Evolutionary conservation across 208 protist species (phyloP).

Genomic region (Phytomonas francai): DNA sequence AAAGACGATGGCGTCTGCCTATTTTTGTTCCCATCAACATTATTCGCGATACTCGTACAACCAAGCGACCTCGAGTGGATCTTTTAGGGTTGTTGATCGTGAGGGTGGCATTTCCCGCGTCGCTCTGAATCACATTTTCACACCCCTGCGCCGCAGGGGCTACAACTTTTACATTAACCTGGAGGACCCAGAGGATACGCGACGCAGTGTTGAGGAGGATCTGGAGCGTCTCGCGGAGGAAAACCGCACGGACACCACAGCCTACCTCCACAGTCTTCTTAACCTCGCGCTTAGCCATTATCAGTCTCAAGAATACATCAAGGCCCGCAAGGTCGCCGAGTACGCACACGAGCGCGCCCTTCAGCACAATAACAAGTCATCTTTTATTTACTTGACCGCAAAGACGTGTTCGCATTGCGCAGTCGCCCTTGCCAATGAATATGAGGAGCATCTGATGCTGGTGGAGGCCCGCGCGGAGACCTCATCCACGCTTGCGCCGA

Average conservation of each 20-base stretch:
- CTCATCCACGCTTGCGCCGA: slow-evolving; percentile 32
- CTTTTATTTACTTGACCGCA: slow-evolving; percentile 63
- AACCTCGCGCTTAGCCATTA: slow-evolving; percentile 66
- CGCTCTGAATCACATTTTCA: not conserved
- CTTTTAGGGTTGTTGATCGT: too few species aligned
- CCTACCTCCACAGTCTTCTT: slow-evolving; percentile 60
- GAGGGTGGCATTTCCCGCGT: too few species aligned
- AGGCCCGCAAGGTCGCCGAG: slow-evolving; percentile 40
- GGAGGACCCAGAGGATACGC: slow-evolving; percentile 61
- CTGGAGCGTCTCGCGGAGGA: slow-evolving; percentile 39
- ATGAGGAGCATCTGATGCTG: slow-evolving; percentile 42
- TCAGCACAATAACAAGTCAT: slow-evolving; percentile 31
- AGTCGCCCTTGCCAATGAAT: slow-evolving; percentile 39
- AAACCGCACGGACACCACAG: slow-evolving; percentile 34
- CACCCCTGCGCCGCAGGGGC: slow-evolving; percentile 24
- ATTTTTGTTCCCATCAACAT: too few species aligned
- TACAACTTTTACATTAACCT: slow-evolving; percentile 79
- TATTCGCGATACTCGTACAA: too few species aligned
- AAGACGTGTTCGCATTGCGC: slow-evolving; percentile 45
- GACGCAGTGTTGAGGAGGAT: slow-evolving; percentile 51
- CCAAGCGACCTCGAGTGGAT: too few species aligned
- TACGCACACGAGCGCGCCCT: slow-evolving; percentile 47
- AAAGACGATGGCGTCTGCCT: too few species aligned
- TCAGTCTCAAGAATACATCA: slow-evolving; percentile 53
- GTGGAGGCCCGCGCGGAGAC: slow-evolving; percentile 17